These are phyloP conservation scores for Huntiella bhutanensis DNA, from an alignment of 2,329 filamentous ascomycete genomes.

Conservation along the genomic window DNA sequence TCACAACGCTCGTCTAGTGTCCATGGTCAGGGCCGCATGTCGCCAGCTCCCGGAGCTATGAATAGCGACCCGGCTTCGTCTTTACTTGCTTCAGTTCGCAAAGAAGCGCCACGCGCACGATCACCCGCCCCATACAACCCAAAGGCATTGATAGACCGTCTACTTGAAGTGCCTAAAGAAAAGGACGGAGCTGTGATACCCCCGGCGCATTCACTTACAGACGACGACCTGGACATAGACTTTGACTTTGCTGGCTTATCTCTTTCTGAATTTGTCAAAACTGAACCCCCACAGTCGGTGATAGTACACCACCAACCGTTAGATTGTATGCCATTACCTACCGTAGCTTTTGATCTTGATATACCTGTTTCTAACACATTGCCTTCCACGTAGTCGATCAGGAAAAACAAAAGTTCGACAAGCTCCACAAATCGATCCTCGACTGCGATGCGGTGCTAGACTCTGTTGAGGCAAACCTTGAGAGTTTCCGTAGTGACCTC, in stretches of 20 bases:
- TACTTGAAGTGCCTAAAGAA: conserved; percentile 6
- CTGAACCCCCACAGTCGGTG: conserved; percentile 12
- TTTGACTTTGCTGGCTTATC: conserved; percentile 67
- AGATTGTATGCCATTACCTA: conserved; percentile 6
- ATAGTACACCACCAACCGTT: background rate
- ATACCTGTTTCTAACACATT: background rate
- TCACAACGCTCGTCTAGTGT: conserved; percentile 41
- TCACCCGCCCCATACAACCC: conserved; percentile 7
- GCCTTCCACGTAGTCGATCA: conserved; percentile 39
- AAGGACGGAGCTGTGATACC: background rate
- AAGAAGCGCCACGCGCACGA: conserved; percentile 43
- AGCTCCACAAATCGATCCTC: conserved; percentile 71
- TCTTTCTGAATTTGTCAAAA: conserved; percentile 48
- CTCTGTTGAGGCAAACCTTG: conserved; percentile 82
- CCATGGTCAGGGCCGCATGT: conserved; percentile 25
- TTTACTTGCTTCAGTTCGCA: conserved; percentile 44
- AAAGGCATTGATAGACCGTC: conserved; percentile 5
- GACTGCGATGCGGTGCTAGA: conserved; percentile 85
- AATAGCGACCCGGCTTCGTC: conserved; percentile 63
- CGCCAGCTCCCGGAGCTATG: conserved; percentile 52
- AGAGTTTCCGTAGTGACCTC: conserved; percentile 83
- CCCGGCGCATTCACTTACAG: conserved; percentile 36
- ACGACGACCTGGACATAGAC: conserved; percentile 40
- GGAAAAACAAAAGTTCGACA: conserved; percentile 71
- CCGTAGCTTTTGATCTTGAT: background rate